Evolutionary conservation across 2,329 filamentous ascomycete genomes (phyloP), one percentile per base, ranked within the genome.

Genomic region (Talaromyces verruculosus): DNA sequence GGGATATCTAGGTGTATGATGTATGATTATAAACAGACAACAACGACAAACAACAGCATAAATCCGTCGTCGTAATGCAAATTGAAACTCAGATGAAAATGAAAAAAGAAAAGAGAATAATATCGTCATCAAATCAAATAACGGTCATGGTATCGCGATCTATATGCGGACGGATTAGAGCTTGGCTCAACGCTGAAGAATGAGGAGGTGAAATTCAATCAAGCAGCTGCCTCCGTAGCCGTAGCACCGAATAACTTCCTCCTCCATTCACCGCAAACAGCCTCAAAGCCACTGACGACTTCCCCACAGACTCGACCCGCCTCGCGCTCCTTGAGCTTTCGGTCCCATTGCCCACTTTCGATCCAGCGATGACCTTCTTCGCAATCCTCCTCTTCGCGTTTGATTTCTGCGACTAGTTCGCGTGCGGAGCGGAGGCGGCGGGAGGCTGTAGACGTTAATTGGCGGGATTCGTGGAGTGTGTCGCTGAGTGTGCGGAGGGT

Each of bases 271-370:
- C 93, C 89, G 79, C 93, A 97, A 0, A 94, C 89, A 74, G 93
- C 89, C 77, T 97, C 94, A 73, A 99, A 98, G 0, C 95, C 95
- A 55, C 90, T 89, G 39, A 97, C 89, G 0, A 99, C 93, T 67
- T 96, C 92, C 4, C 89, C 85, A 77, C 95, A 98, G 15, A 94
- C 91, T 25, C 84, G 85, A 7, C 91, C 92, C 68, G 93, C 96
- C 77, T 96, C 93, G 64, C 94, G 86, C 63, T 88, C 88, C 69
- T 86, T 83, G 41, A 97, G 78, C 64, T 90, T 85, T 70, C 89
- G 88, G 60, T 93, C 87, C 93, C 94, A 97, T 71, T 92, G 91
- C 6, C 92, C 92, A 43, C 86, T 86, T 67, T 89, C 87, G 57
- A 99, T 86, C 88, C 92, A 97, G 64, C 87, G 82, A 69, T 92